phyloP scores from a whole-genome alignment of 768 basidiomycete species.

The Sistotremastrum niveocremeum region DNA sequence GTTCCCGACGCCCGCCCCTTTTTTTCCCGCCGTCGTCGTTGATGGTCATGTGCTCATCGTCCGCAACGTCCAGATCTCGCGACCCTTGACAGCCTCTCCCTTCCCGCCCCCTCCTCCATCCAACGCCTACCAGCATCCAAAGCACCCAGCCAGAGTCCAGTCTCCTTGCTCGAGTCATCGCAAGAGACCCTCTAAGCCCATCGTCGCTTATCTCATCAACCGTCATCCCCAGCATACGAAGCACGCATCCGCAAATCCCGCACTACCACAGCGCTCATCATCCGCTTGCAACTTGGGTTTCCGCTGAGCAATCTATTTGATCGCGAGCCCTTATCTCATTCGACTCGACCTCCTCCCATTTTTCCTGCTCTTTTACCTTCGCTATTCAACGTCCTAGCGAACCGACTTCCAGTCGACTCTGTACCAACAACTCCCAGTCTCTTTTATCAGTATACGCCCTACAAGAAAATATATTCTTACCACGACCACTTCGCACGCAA shows the following conservation, averaged over 20 bases:
- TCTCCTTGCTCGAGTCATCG: constrained; percentile 14
- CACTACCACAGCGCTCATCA: too few relatives aligned
- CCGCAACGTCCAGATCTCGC: constrained; percentile 50
- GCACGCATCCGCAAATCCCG: too few relatives aligned
- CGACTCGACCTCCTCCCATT: background rate
- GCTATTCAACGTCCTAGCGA: constrained; percentile 10
- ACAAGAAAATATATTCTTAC: constrained; percentile 6
- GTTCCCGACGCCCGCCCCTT: too few relatives aligned
- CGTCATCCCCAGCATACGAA: too few relatives aligned
- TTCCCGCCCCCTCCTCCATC: constrained; percentile 25
- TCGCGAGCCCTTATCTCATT: constrained; percentile 28
- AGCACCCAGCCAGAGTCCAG: constrained; percentile 20
- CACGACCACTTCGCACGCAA: constrained; percentile 24
- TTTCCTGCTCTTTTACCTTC: constrained; percentile 6
- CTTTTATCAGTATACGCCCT: constrained; percentile 8
- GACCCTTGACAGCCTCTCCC: constrained; percentile 83
- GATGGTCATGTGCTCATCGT: too few relatives aligned
- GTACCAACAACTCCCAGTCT: constrained; percentile 7
- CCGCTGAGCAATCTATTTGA: constrained; percentile 23
- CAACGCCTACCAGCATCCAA: constrained; percentile 26
- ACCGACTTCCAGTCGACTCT: constrained; percentile 10
- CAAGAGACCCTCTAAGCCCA: background rate
- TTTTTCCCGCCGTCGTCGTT: too few relatives aligned
- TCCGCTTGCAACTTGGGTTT: background rate
- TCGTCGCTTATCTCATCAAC: too few relatives aligned